Conservation (phyloP, 768 basidiomycete species). For the Psilocybe cyanescens region DNA sequence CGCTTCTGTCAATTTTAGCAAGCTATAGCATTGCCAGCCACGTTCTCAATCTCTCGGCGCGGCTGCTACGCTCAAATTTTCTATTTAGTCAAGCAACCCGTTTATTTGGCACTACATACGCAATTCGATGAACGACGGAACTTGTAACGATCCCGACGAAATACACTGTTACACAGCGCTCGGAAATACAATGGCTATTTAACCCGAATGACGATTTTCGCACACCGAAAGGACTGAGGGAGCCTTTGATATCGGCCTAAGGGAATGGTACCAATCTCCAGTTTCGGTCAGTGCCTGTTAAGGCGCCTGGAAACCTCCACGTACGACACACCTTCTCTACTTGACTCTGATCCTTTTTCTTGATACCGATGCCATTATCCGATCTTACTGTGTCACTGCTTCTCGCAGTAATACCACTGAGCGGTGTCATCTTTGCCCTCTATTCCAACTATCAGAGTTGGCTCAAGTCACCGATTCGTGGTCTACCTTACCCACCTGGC, state of each 20-base stretch:
- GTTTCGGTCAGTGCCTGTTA: background rate
- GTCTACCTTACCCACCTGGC: slow-evolving; percentile 20
- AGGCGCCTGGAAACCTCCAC: background rate
- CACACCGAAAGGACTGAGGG: background rate
- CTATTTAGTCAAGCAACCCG: no score
- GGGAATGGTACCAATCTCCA: background rate
- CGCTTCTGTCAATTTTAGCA: no score
- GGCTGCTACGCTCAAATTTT: no score
- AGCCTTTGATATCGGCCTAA: background rate
- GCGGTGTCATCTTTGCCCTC: slow-evolving; percentile 12
- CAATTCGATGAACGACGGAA: no score
- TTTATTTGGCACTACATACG: no score
- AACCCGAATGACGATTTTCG: background rate
- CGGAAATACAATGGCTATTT: background rate
- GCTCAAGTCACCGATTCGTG: slow-evolving; percentile 17
- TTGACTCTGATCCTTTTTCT: background rate
- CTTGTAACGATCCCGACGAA: background rate
- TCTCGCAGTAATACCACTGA: slow-evolving; percentile 17
- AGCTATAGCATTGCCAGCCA: no score
- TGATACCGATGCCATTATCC: slow-evolving; percentile 9
- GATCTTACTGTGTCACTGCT: slow-evolving; percentile 17
- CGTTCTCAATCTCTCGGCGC: no score
- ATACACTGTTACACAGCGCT: background rate
- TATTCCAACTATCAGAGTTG: slow-evolving; percentile 19
- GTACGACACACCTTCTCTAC: background rate